Conservation (phyloP, 306 rosid genomes). For the Coriaria nepalensis region DNA sequence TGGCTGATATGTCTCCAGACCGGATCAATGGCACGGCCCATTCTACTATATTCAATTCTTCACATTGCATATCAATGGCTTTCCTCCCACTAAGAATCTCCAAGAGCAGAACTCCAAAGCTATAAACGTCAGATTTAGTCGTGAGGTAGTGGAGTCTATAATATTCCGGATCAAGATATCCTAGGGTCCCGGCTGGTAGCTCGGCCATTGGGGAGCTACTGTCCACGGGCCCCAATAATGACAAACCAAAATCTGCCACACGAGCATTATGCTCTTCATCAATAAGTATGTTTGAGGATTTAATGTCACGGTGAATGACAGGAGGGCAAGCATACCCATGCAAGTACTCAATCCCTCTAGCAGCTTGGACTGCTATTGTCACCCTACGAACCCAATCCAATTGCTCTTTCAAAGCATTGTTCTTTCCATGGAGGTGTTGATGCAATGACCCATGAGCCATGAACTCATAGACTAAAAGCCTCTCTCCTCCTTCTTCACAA, state of each 20-base stretch:
- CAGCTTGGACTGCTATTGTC: slow-evolving; percentile 90
- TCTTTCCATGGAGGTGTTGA: slow-evolving; percentile 73
- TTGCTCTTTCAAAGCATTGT: slow-evolving; percentile 51
- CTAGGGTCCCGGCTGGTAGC: slow-evolving; percentile 89
- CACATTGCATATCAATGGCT: slow-evolving; percentile 90
- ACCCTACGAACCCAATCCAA: slow-evolving; percentile 83
- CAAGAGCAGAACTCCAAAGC: slow-evolving; percentile 79
- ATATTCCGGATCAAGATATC: slow-evolving; percentile 96
- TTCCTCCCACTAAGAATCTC: slow-evolving; percentile 88
- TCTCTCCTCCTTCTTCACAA: slow-evolving; percentile 80
- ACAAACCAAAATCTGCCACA: slow-evolving; percentile 87
- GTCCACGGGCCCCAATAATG: slow-evolving; percentile 70
- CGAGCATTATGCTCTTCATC: slow-evolving; percentile 96
- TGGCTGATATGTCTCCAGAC: slow-evolving; percentile 41
- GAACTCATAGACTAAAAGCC: slow-evolving; percentile 87
- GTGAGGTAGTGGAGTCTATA: slow-evolving; percentile 94
- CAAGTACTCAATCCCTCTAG: slow-evolving; percentile 76
- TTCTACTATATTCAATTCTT: slow-evolving; percentile 81
- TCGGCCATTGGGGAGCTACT: slow-evolving; percentile 84
- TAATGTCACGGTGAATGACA: slow-evolving; percentile 76
- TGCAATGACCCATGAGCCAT: slow-evolving; percentile 89
- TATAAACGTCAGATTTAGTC: slow-evolving; percentile 87
- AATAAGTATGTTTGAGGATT: slow-evolving; percentile 88
- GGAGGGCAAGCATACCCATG: slow-evolving; percentile 92
- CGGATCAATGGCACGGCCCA: slow-evolving; percentile 90